These are phyloP conservation scores for Streptanthus diversifolius DNA, from an alignment of 345 rosid genomes.

Conservation along the genomic window DNA sequence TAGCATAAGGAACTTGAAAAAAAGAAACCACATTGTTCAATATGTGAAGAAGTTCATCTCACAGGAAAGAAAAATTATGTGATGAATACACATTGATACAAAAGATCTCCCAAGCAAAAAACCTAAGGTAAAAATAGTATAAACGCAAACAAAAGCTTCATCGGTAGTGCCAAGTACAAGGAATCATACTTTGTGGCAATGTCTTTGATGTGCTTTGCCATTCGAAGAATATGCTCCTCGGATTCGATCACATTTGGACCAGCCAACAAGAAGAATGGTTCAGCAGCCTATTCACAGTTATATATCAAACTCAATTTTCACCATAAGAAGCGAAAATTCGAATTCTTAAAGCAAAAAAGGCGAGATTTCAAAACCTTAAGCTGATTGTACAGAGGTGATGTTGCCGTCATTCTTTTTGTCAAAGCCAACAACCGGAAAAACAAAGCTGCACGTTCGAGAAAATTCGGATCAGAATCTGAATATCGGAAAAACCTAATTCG, in stretches of 20 bases:
- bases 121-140: not conserved
- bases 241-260: constrained; percentile 98
- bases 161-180: not conserved
- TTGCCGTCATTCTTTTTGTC: constrained; percentile 42
- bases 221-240: constrained; percentile 72
- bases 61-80: not conserved
- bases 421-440: not conserved
- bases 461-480: not conserved
- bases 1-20: constrained; percentile 13
- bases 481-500: not conserved
- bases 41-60: constrained; percentile 1
- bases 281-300: constrained; percentile 51
- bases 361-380: constrained; percentile 51
- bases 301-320: not conserved
- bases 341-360: not conserved
- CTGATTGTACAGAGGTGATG: constrained; percentile 54
- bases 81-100: not conserved
- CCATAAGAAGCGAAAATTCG: not conserved
- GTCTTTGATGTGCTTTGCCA: constrained; percentile 73
- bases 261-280: constrained; percentile 85
- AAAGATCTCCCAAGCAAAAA: not conserved
- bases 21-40: not conserved
- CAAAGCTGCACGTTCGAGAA: not conserved
- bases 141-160: not conserved
- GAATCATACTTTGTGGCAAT: constrained; percentile 60